Evolutionary conservation across 2,329 filamentous ascomycete species (phyloP).

Genomic region (Ophiobolus disseminans): DNA sequence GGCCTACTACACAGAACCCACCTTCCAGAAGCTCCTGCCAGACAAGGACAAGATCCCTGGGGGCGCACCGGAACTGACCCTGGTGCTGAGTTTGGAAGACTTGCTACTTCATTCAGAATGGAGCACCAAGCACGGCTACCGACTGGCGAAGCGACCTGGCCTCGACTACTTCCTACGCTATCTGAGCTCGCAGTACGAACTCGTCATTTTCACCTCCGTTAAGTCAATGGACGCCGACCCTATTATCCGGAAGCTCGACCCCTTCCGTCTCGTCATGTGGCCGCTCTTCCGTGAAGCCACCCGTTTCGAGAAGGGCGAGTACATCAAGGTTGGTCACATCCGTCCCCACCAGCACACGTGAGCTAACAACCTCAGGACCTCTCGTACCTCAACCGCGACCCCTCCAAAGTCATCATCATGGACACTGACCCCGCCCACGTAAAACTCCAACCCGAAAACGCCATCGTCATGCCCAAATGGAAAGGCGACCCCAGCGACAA

Average conservation of each 20-base stretch:
- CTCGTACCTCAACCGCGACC: slow-evolving; percentile 94
- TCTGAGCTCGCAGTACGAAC: slow-evolving; percentile 95
- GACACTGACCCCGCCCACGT: slow-evolving; percentile 86
- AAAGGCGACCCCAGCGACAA: slow-evolving; percentile 81
- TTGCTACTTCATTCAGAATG: slow-evolving; percentile 94
- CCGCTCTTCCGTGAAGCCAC: slow-evolving; percentile 96
- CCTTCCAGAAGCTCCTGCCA: slow-evolving; percentile 90
- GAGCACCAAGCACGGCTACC: slow-evolving; percentile 92
- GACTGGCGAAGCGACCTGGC: slow-evolving; percentile 91
- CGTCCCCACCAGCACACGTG: not conserved
- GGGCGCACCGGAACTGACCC: slow-evolving; percentile 85
- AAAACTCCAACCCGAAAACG: slow-evolving; percentile 92
- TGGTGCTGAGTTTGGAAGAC: slow-evolving; percentile 92
- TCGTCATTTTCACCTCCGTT: slow-evolving; percentile 92
- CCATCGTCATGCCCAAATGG: slow-evolving; percentile 91
- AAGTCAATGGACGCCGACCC: slow-evolving; percentile 85
- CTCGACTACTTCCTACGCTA: slow-evolving; percentile 98
- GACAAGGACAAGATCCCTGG: slow-evolving; percentile 64
- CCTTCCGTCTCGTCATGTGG: slow-evolving; percentile 94
- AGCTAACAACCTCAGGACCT: slow-evolving; percentile 70
- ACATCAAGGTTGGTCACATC: slow-evolving; percentile 76
- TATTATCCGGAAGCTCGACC: slow-evolving; percentile 90
- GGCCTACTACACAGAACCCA: slow-evolving; percentile 94
- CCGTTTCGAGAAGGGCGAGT: slow-evolving; percentile 92
- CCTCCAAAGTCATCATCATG: slow-evolving; percentile 93